Evolutionary conservation across 805 yeast species (phyloP).

Genomic region (Brettanomyces bruxellensis): DNA sequence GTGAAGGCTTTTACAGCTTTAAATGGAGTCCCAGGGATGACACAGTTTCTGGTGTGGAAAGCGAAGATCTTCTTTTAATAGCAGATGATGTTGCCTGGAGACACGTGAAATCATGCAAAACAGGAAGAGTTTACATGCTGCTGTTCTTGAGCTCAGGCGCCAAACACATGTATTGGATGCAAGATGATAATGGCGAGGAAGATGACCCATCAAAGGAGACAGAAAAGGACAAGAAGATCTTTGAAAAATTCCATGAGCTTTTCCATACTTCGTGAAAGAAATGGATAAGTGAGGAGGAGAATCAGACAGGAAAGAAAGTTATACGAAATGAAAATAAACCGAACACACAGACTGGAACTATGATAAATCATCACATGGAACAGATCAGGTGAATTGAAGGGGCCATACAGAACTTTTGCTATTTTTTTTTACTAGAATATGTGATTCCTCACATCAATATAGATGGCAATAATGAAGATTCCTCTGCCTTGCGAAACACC

Average conservation of each 20-base stretch:
- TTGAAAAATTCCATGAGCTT: slow-evolving; percentile 38
- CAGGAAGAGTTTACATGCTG: slow-evolving; percentile 60
- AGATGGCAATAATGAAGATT: no score
- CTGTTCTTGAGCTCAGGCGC: slow-evolving; percentile 29
- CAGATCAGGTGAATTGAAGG: no score
- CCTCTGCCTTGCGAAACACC: no score
- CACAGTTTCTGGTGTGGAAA: slow-evolving; percentile 31
- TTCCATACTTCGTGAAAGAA: slow-evolving; percentile 14
- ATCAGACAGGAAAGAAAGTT: background rate
- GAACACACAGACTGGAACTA: no score
- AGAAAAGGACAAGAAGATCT: slow-evolving; percentile 43
- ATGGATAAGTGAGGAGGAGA: background rate
- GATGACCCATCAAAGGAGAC: slow-evolving; percentile 51
- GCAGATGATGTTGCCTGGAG: slow-evolving; percentile 83
- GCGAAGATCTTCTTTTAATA: slow-evolving; percentile 60
- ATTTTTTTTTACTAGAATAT: no score
- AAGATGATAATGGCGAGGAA: slow-evolving; percentile 57
- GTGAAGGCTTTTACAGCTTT: slow-evolving; percentile 61
- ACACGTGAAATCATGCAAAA: slow-evolving; percentile 55
- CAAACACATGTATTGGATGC: slow-evolving; percentile 63
- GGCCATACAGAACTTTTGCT: no score
- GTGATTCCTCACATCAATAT: no score
- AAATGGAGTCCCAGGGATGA: slow-evolving; percentile 63
- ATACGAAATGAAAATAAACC: no score
- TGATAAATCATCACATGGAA: no score